Evolutionary conservation across 163 green algal species (phyloP).

Genomic region (Scenedesmus sp.): DNA sequence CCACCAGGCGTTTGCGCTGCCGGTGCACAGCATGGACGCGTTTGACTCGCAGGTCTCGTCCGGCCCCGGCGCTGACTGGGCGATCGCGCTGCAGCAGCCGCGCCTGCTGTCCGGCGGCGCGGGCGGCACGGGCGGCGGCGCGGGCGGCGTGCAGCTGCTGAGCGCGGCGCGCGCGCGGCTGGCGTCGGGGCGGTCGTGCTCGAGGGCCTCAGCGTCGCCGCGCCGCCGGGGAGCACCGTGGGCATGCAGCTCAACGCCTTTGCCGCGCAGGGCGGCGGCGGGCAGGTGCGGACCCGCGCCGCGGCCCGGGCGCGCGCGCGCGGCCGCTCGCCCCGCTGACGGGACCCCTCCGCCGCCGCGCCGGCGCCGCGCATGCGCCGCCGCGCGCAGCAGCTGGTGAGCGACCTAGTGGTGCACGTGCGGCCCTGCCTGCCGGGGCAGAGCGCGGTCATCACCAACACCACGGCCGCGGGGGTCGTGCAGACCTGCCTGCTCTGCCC

Average conservation of each 20-base stretch:
- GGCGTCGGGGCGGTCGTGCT: background rate
- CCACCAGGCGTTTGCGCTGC: conserved; percentile 22
- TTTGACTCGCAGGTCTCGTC: conserved; percentile 10
- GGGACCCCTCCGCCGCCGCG: too few species aligned
- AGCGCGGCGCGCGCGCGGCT: conserved; percentile 1
- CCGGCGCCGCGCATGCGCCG: too few species aligned
- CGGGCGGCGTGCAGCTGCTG: background rate
- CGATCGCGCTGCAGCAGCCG: conserved; percentile 1
- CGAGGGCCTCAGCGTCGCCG: background rate
- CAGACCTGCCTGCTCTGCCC: conserved; percentile 5
- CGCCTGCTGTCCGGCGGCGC: too few species aligned
- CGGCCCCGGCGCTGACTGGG: background rate
- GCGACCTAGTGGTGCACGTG: too few species aligned
- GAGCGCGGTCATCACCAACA: background rate
- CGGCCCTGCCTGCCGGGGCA: conserved; percentile 29
- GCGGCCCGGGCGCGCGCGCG: background rate
- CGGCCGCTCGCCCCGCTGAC: too few species aligned
- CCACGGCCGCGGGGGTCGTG: background rate
- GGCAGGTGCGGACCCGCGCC: background rate
- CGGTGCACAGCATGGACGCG: conserved; percentile 7
- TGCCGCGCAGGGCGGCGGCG: background rate
- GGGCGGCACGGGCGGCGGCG: too few species aligned
- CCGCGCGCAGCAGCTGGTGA: too few species aligned
- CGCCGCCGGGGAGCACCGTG: background rate
- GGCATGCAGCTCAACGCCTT: background rate